Percentiles rank a stretch among this genome's conserved stretches.
Evolutionary conservation across 257 asterid genomes (phyloP).

Genomic region (Petrea volubilis): DNA sequence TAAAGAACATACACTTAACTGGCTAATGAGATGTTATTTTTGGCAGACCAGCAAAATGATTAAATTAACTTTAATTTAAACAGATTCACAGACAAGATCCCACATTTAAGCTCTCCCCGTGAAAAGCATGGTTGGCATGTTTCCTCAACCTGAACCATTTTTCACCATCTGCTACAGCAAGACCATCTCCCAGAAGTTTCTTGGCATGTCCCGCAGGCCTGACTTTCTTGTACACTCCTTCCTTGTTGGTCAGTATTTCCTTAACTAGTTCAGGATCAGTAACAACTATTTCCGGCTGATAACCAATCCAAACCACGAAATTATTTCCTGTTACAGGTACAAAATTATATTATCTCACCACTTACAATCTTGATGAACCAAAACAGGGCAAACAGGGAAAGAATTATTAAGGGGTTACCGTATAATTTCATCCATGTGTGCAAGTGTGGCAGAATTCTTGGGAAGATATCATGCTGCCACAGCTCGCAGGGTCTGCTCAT

Average conservation of each 20-base stretch:
- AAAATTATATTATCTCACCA: neutral
- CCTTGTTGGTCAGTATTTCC: slow-evolving; percentile 43
- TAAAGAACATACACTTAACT: no score
- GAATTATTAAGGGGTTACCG: slow-evolving; percentile 31
- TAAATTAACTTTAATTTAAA: no score
- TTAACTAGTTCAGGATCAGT: slow-evolving; percentile 47
- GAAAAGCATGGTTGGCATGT: slow-evolving; percentile 58
- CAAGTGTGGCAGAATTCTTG: slow-evolving; percentile 42
- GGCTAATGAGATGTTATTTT: no score
- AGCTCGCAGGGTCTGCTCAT: slow-evolving; percentile 34
- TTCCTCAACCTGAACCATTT: slow-evolving; percentile 55
- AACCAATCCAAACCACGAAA: slow-evolving; percentile 48
- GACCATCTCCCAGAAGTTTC: slow-evolving; percentile 51
- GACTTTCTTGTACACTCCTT: slow-evolving; percentile 29
- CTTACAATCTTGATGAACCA: neutral
- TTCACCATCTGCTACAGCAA: slow-evolving; percentile 37
- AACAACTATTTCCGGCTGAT: slow-evolving; percentile 39
- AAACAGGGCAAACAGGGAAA: slow-evolving; percentile 3
- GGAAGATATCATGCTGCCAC: slow-evolving; percentile 47
- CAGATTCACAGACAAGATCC: neutral
- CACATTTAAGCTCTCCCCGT: slow-evolving; percentile 55
- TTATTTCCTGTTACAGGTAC: slow-evolving; percentile 37
- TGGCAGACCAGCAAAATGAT: no score
- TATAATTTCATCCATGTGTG: slow-evolving; percentile 48
- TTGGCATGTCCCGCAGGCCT: neutral